Percentiles rank a stretch among this genome's conserved stretches.
Conservation (phyloP, 2,329 filamentous ascomycete species). For the Simplicillium sp. region DNA sequence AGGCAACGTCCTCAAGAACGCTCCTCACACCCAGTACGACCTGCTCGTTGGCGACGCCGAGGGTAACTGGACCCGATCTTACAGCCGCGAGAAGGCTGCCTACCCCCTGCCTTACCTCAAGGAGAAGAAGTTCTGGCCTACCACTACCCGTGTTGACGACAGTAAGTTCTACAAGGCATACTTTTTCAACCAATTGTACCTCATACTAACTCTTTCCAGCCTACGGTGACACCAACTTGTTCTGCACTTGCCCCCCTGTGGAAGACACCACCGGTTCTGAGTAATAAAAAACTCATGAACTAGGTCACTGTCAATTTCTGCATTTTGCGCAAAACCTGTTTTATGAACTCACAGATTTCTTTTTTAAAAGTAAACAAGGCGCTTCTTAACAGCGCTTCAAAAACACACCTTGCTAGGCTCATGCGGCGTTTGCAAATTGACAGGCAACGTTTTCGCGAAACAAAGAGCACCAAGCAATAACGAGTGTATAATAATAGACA, state of each 20-base stretch:
- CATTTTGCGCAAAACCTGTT: too few species aligned
- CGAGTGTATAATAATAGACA: too few species aligned
- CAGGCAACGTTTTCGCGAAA: too few species aligned
- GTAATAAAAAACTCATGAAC: slow-evolving; percentile 2
- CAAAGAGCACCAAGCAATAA: too few species aligned
- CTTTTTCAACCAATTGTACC: not conserved
- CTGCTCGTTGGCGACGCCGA: slow-evolving; percentile 48
- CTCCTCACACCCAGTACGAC: slow-evolving; percentile 79
- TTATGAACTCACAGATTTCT: too few species aligned
- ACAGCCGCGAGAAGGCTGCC: slow-evolving; percentile 72
- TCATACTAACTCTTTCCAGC: slow-evolving; percentile 35
- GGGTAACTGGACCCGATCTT: slow-evolving; percentile 69
- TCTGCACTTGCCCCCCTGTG: slow-evolving; percentile 88
- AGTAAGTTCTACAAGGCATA: slow-evolving; percentile 41
- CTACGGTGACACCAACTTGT: slow-evolving; percentile 85
- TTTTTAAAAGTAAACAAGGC: too few species aligned
- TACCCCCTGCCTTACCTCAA: slow-evolving; percentile 75
- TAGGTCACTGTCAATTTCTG: too few species aligned
- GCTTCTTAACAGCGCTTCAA: too few species aligned
- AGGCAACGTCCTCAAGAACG: slow-evolving; percentile 79
- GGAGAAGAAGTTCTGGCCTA: slow-evolving; percentile 98
- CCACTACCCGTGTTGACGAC: slow-evolving; percentile 78
- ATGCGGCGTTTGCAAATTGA: too few species aligned
- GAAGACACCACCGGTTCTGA: slow-evolving; percentile 42
- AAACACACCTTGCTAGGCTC: too few species aligned